Evolutionary conservation across 495 filamentous ascomycete species (phyloP), one percentile per base, ranked within the genome.

Genomic region (Aspergillus indologenus): DNA sequence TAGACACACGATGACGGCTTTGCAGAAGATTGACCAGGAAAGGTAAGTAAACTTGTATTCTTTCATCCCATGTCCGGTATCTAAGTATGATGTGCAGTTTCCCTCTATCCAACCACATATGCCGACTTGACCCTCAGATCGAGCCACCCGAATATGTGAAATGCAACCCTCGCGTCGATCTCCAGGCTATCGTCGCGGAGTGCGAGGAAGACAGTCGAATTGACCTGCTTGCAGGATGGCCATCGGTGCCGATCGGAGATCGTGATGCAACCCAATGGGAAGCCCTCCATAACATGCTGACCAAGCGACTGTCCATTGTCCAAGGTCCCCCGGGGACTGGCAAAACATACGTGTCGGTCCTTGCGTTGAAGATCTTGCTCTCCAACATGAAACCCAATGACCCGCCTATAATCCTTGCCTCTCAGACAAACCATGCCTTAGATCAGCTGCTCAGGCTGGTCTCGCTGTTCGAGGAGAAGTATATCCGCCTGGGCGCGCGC

Each of bases 261-360:
- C 72, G 96, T 15, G 91, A 96, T 65, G 65, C 72, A 2, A 88
- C 87, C 0, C 92, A 96, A 67, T 78, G 85, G 47, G 66, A 68
- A 5, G 91, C 88, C 12, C 74, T 96, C 0, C 77, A 81, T 23
- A 76, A 85, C 0, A 91, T 96, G 8, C 66, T 96, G 8, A 87
- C 87, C 0, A 90, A 87, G 51, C 78, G 81, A 42, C 63, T 98
- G 0, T 82, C 90, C 2, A 87, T 98, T 42, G 74, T 96, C 0
- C 93, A 97, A 73, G 93, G 93, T 0, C 93, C 93, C 8, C 93
- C 93, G 4, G 93, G 93, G 0, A 96, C 92, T 2, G 93, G 93
- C 14, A 96, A 96, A 64, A 96, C 92, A 0, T 85, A 85, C 61
- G 85, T 90, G 0, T 92, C 90, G 0, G 81, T 92, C 0, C 68